A percentile compares a stretch with the other conserved stretches of the same genome.
These are phyloP conservation scores for Botryotinia narcissicola DNA, from an alignment of 2,329 filamentous ascomycete species.

Conservation along the genomic window DNA sequence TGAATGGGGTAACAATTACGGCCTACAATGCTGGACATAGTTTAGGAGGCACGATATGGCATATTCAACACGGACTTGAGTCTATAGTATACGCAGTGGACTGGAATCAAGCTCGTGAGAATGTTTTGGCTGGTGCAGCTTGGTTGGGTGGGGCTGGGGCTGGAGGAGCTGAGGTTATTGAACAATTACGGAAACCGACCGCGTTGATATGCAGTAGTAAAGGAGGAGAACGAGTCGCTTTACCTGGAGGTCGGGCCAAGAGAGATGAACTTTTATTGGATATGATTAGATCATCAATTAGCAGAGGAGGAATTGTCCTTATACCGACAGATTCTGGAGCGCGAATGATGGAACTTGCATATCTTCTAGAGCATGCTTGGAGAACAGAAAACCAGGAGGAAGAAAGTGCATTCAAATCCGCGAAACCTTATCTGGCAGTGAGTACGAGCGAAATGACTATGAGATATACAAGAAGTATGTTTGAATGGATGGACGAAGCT, in stretches of 20 bases:
- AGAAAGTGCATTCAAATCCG: constrained; percentile 51
- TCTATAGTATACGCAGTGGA: constrained; percentile 97
- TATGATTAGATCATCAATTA: constrained; percentile 75
- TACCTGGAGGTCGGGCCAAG: constrained; percentile 71
- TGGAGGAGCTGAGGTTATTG: constrained; percentile 85
- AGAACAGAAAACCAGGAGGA: constrained; percentile 58
- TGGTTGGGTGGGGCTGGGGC: constrained; percentile 83
- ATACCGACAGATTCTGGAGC: constrained; percentile 95
- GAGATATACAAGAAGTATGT: constrained; percentile 87
- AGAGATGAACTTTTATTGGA: constrained; percentile 83
- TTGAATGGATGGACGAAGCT: constrained; percentile 98
- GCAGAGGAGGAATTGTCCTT: constrained; percentile 82
- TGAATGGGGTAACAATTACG: constrained; percentile 90
- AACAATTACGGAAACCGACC: constrained; percentile 88
- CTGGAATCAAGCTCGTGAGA: constrained; percentile 97
- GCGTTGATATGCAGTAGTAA: constrained; percentile 89
- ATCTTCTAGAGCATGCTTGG: constrained; percentile 91
- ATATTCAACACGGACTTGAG: constrained; percentile 93
- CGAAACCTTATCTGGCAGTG: constrained; percentile 77
- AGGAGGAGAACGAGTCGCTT: constrained; percentile 68
- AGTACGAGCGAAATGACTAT: constrained; percentile 85
- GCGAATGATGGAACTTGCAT: constrained; percentile 87
- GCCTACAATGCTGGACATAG: constrained; percentile 97
- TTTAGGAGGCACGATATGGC: constrained; percentile 96
- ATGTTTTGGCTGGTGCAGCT: constrained; percentile 87